Evolutionary conservation across 345 rosid genomes (phyloP).

Genomic region (Toxicodendron radicans): DNA sequence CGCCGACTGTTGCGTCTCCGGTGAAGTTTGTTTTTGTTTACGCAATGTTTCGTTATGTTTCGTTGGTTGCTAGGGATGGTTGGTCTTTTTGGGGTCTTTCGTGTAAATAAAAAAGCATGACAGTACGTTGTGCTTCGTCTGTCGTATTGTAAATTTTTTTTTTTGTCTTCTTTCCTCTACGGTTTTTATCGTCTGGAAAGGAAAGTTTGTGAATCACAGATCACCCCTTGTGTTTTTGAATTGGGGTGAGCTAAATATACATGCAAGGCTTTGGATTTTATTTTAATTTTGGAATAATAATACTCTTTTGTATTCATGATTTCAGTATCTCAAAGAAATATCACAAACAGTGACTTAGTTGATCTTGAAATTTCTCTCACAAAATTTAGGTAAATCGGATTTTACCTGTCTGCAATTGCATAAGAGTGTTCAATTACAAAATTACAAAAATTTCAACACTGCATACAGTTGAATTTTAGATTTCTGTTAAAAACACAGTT

Average conservation of each 20-base stretch:
- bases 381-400: too few relatives aligned
- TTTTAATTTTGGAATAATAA: not conserved
- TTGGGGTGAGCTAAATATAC: constrained; percentile 24
- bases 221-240: constrained; percentile 33
- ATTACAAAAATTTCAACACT: too few relatives aligned
- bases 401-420: too few relatives aligned
- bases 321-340: not conserved
- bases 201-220: constrained; percentile 14
- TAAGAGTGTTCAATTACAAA: too few relatives aligned
- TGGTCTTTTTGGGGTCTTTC: not conserved
- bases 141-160: constrained; percentile 5
- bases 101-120: constrained; percentile 26
- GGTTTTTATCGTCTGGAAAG: not conserved
- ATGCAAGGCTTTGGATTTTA: not conserved
- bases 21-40: constrained; percentile 27
- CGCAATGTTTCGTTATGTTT: not conserved
- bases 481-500: not conserved
- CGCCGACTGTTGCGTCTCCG: constrained; percentile 67
- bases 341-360: not conserved
- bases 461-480: not conserved
- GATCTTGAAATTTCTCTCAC: too few relatives aligned
- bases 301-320: not conserved
- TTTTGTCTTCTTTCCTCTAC: not conserved
- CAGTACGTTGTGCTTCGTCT: constrained; percentile 14
- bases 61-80: not conserved